Conservation (phyloP, 177 flowering plant species). For the Telopea speciosissima region DNA sequence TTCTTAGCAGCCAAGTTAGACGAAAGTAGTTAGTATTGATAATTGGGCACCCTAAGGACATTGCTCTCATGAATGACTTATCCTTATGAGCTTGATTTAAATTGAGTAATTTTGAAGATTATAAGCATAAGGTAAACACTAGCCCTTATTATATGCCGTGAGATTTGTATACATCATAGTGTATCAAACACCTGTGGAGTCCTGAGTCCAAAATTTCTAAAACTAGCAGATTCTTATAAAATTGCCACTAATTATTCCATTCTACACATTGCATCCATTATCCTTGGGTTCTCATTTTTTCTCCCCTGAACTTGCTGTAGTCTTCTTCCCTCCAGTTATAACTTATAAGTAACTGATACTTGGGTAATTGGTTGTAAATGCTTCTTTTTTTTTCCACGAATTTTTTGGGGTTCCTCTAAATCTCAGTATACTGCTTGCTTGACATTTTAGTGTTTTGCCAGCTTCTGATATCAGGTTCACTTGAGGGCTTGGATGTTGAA, state of each 20-base stretch:
- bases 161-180: not conserved
- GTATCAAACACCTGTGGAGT: not conserved
- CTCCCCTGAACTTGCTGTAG: not conserved
- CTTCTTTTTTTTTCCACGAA: too few species aligned
- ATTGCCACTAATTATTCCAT: too few species aligned
- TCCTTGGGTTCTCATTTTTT: not conserved
- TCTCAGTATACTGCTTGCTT: not conserved
- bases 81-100: too few species aligned
- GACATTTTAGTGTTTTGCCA: conserved; percentile 20
- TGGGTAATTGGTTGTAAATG: too few species aligned
- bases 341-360: not conserved
- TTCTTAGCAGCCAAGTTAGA: not conserved
- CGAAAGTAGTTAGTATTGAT: not conserved
- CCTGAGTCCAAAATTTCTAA: not conserved
- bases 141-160: not conserved
- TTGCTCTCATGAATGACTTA: too few species aligned
- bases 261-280: not conserved
- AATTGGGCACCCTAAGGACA: not conserved
- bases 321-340: not conserved
- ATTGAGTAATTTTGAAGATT: not conserved
- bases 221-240: not conserved
- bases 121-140: not conserved
- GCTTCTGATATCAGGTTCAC: conserved; percentile 94
- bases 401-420: not conserved
- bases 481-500: conserved; percentile 82